Percentiles rank a stretch among this genome's conserved stretches.
Evolutionary conservation across 768 basidiomycete genomes (phyloP).

Genomic region (Tremella fuciformis): DNA sequence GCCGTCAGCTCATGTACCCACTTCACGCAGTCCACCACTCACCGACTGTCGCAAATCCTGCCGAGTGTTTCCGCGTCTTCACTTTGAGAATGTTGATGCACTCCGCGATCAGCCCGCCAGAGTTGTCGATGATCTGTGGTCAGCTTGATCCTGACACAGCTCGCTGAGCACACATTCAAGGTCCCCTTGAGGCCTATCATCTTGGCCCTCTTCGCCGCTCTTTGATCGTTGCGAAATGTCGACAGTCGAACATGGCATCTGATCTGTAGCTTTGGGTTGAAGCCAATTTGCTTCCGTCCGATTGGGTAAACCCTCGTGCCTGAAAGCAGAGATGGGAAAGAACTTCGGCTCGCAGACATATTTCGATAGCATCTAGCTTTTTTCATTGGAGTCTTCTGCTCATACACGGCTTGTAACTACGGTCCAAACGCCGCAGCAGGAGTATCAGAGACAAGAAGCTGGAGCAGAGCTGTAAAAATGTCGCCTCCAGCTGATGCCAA

Average conservation of each 20-base stretch:
- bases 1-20: not conserved
- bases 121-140: constrained; percentile 87
- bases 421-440: no score
- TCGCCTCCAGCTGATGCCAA: constrained; percentile 42
- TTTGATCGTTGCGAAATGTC: no score
- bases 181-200: constrained; percentile 5
- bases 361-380: no score
- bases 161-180: not conserved
- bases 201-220: not conserved
- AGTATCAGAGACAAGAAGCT: not conserved
- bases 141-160: not conserved
- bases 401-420: no score
- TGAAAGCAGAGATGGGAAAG: no score
- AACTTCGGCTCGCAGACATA: no score
- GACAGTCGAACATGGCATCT: no score
- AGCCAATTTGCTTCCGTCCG: not conserved
- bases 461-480: constrained; percentile 24
- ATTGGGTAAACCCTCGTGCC: not conserved
- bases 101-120: constrained; percentile 88
- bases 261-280: not conserved
- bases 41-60: constrained; percentile 72
- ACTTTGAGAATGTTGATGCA: constrained; percentile 95
- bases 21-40: constrained; percentile 15
- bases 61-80: constrained; percentile 63
- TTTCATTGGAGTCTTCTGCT: no score